These are phyloP conservation scores for Quercus alba DNA, from an alignment of 306 rosid genomes.

Conservation along the genomic window DNA sequence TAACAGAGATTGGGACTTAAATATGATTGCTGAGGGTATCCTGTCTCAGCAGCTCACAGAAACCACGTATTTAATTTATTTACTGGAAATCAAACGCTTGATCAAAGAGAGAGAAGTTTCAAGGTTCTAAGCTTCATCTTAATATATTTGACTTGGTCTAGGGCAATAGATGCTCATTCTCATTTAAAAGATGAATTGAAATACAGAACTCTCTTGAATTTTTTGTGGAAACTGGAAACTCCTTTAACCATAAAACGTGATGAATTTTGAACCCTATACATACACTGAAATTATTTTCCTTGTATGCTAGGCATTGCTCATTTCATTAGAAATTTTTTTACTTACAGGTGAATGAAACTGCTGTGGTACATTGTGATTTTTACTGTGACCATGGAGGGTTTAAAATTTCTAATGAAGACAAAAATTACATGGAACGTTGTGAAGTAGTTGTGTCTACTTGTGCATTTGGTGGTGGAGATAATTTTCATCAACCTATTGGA, in stretches of 20 bases:
- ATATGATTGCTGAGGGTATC: neutral
- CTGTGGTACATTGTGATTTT: slow-evolving; percentile 75
- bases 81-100: slow-evolving; percentile 81
- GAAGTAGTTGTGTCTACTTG: slow-evolving; percentile 77
- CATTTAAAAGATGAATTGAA: neutral
- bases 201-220: too few species aligned
- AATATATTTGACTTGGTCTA: slow-evolving; percentile 11
- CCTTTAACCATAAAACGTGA: neutral
- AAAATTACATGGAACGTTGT: slow-evolving; percentile 51
- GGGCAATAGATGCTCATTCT: slow-evolving; percentile 2
- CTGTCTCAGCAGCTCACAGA: slow-evolving; percentile 40
- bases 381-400: slow-evolving; percentile 17
- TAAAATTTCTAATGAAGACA: neutral
- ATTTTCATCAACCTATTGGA: neutral
- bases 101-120: slow-evolving; percentile 63
- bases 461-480: slow-evolving; percentile 94
- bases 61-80: slow-evolving; percentile 64
- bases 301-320: slow-evolving; percentile 24
- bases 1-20: too few species aligned
- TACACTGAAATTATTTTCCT: neutral
- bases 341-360: slow-evolving; percentile 56
- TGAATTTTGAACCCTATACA: neutral
- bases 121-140: slow-evolving; percentile 55
- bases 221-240: neutral
- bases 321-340: slow-evolving; percentile 8